Evolutionary conservation across 306 rosid genomes (phyloP), one percentile per base, ranked within the genome.

Genomic region (Argentina anserina): DNA sequence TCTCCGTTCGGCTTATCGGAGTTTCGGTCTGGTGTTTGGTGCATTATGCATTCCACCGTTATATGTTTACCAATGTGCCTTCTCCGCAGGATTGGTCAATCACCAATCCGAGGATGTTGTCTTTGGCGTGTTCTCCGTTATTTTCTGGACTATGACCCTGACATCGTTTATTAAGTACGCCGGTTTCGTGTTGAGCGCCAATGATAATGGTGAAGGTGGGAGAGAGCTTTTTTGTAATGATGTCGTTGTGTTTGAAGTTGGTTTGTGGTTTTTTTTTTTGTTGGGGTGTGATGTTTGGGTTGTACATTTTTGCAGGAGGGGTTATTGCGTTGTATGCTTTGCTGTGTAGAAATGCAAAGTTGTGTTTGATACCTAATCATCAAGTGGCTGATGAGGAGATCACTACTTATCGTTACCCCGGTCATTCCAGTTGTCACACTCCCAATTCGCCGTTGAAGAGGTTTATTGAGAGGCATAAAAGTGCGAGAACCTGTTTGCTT

Each of bases 361-460:
- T 88, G 71, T 80, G 85, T 77, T 78, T 92, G 81, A 85, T 92
- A 43, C 97, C 94, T 36, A 92, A 92, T 78, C 81, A 52, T 67
- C 97, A 92, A 76, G 88, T 85, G 21, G 87, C 97, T 18, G 96
- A 92, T 70, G 97, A 92, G 83, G 97, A 92, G 88, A 87, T 90
- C 72, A 88, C 90, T 26, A 84, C 92, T 1, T 85, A 87, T 82
- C 83, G 62, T 65, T 83, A 78, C 53, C 87, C 79, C 8, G 85
- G 87, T 69, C 74, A 46, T 82, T 84, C 90, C 66, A 80, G 79
- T 75, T 82, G 90, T 80, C 69, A 75, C 69, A 67, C 47, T 26
- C 69, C 83, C 60, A 49, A 84, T 64, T 85, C 89, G 40, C 70
- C 73, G 63, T 76, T 92, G 82, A 86, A 84, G 84, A 85, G 76